Base-by-base conservation (phyloP, 331 rosid species). In the Dryas integrifolia region DNA sequence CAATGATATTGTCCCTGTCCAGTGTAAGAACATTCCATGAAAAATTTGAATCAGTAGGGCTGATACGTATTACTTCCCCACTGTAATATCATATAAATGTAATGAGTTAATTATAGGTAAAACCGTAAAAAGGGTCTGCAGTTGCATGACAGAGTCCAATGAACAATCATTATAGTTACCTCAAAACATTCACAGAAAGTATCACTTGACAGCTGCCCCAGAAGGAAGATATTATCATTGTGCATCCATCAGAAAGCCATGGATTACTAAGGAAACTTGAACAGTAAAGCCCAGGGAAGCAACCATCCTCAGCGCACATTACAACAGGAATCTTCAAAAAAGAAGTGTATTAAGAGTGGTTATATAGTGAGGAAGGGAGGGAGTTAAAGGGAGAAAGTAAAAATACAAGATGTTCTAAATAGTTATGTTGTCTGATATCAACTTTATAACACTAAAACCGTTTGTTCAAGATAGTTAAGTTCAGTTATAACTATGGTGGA, bases 201-300 rank as follows among this genome's bases (percentile, higher is more conserved):
- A 95, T 81, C 65, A 85, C 96, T 78, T 84, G 82, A 76, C 84
- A 60, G 82, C 96, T 94, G 76, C 80, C 83, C 98, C 98, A 94
- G 69, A 77, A 2, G 69, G 98, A 89, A 26, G 92, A 67, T 81
- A 84, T 57, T 66, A 89, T 86, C 84, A 94, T 74, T 49, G 92
- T 89, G 81, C 82, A 62, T 65, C 96, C 96, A 89, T 94, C 96
- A 21, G 92, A 88, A 84, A 94, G 92, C 98, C 97, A 94, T 18
- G 98, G 96, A 72, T 87, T 72, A 66, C 76, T 67, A 50, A 79
- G 88, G 70, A 91, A 56, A 80, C 76, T 76, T 56, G 66, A 67
- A 76, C 82, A 84, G 86, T 94, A 94, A 78, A 94, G 91, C 68
- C 98, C 98, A 59, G 98, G 98, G 85, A 94, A 94, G 84, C 77